A percentile compares a stretch with the other conserved stretches of the same genome.
Evolutionary conservation across 106 monocot species (phyloP).

Genomic region (Iris macrosiphon): DNA sequence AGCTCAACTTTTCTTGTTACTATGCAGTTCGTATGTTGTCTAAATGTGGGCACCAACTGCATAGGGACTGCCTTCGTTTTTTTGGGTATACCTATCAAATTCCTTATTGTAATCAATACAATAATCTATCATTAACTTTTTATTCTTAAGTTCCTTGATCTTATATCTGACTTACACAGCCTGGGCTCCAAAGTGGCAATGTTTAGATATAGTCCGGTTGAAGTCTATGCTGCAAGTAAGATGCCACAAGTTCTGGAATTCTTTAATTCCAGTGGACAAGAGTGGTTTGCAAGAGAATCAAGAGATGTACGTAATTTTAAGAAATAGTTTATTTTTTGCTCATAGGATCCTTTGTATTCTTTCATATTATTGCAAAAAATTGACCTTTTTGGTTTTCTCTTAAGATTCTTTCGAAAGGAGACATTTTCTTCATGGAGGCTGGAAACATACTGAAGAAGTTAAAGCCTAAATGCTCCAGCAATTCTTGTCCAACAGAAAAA

Average conservation of each 20-base stretch:
- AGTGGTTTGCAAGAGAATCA: conserved; percentile 62
- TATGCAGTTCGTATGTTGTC: conserved; percentile 60
- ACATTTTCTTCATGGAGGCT: conserved; percentile 50
- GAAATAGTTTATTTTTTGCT: neutral
- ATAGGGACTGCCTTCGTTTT: conserved; percentile 83
- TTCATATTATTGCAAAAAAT: conserved; percentile 2
- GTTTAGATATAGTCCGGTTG: conserved; percentile 78
- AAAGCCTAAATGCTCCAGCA: conserved; percentile 17
- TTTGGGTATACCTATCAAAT: conserved; percentile 59
- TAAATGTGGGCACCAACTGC: conserved; percentile 80
- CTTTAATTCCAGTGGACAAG: conserved; percentile 41
- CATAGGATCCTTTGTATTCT: neutral
- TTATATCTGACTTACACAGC: conserved; percentile 23
- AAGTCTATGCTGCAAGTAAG: conserved; percentile 69
- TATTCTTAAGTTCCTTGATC: neutral
- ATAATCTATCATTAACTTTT: neutral
- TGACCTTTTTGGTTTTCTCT: conserved; percentile 13
- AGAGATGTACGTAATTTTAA: conserved; percentile 39
- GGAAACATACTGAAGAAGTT: conserved; percentile 34
- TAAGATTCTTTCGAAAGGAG: conserved; percentile 45
- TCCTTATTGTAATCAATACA: neutral
- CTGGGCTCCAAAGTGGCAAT: conserved; percentile 78
- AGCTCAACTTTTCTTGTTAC: conserved; percentile 81
- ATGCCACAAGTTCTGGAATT: conserved; percentile 65
- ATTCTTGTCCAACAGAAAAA: conserved; percentile 17